Conservation (phyloP, 345 rosid species). For the Physaria fendleri region DNA sequence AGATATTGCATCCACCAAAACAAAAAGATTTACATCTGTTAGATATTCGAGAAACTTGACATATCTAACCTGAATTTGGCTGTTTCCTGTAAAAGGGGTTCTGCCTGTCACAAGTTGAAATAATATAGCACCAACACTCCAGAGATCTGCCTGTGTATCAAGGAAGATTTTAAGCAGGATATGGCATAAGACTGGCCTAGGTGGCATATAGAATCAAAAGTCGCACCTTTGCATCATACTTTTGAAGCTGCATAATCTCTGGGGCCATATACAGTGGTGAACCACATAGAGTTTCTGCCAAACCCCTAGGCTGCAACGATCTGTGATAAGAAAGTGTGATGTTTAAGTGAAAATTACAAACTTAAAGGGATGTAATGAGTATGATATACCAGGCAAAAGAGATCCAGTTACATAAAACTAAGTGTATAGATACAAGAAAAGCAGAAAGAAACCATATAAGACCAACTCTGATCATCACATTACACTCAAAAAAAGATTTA, state of each 20-base stretch:
- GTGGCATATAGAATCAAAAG: slow-evolving; percentile 3
- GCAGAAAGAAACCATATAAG: neutral
- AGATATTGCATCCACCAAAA: neutral
- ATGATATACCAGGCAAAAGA: neutral
- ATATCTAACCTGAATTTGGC: slow-evolving; percentile 72
- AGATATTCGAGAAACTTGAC: neutral
- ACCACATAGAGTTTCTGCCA: slow-evolving; percentile 99
- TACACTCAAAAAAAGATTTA: neutral
- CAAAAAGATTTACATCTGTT: neutral
- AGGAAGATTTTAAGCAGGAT: slow-evolving; percentile 38
- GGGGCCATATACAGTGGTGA: slow-evolving; percentile 99
- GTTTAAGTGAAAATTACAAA: slow-evolving; percentile 10
- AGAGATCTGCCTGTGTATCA: slow-evolving; percentile 96
- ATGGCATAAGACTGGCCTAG: slow-evolving; percentile 10
- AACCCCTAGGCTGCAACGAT: slow-evolving; percentile 86
- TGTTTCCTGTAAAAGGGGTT: slow-evolving; percentile 94
- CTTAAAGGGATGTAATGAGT: neutral
- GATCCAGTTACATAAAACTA: slow-evolving; percentile 9
- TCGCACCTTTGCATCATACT: slow-evolving; percentile 96
- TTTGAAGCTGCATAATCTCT: slow-evolving; percentile 98
- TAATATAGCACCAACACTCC: slow-evolving; percentile 98
- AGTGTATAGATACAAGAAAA: neutral
- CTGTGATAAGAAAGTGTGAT: slow-evolving; percentile 40
- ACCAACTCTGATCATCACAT: slow-evolving; percentile 10
- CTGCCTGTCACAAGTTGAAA: slow-evolving; percentile 92